phyloP scores from a whole-genome alignment of 2,329 filamentous ascomycete genomes.

The Hypoxylon sp. region DNA sequence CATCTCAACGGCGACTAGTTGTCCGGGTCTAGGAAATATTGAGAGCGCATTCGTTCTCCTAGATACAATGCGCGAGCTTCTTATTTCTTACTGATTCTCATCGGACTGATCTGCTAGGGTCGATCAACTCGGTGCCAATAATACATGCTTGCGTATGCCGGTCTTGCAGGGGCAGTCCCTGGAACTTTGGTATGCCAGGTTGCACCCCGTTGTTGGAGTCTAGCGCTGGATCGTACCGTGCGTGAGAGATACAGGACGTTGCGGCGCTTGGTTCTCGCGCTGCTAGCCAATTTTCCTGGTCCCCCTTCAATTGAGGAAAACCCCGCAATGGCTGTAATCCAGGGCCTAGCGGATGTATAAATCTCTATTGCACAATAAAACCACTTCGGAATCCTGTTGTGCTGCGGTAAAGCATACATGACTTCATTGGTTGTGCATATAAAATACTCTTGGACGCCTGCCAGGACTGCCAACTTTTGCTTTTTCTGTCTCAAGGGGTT shows the following conservation, averaged over 20 bases:
- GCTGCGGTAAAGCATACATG: slow-evolving; percentile 26
- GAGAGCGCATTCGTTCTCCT: slow-evolving; percentile 7
- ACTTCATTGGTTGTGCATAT: slow-evolving; percentile 29
- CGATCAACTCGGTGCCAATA: slow-evolving; percentile 39
- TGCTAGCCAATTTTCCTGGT: slow-evolving; percentile 9
- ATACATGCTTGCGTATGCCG: slow-evolving; percentile 40
- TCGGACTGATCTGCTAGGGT: slow-evolving; percentile 34
- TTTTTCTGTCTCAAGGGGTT: slow-evolving; percentile 37
- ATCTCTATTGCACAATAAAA: slow-evolving; percentile 18
- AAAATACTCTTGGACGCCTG: slow-evolving; percentile 13
- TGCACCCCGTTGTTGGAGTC: slow-evolving; percentile 40
- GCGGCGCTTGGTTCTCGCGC: slow-evolving; percentile 14
- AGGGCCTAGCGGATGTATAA: not conserved
- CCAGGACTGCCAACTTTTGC: slow-evolving; percentile 30
- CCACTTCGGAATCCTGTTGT: slow-evolving; percentile 32
- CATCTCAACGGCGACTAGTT: not conserved
- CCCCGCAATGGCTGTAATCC: slow-evolving; percentile 32
- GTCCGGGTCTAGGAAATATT: not conserved
- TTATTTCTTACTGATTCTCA: slow-evolving; percentile 18
- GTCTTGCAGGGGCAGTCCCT: slow-evolving; percentile 40
- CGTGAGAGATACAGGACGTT: slow-evolving; percentile 15
- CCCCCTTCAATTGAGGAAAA: slow-evolving; percentile 26
- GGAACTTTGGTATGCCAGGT: slow-evolving; percentile 27
- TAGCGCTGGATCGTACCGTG: slow-evolving; percentile 22
- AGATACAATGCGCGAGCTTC: slow-evolving; percentile 10